Evolutionary conservation across 1,284 basidiomycete genomes (phyloP).

Genomic region (Rhodotorula sp.): DNA sequence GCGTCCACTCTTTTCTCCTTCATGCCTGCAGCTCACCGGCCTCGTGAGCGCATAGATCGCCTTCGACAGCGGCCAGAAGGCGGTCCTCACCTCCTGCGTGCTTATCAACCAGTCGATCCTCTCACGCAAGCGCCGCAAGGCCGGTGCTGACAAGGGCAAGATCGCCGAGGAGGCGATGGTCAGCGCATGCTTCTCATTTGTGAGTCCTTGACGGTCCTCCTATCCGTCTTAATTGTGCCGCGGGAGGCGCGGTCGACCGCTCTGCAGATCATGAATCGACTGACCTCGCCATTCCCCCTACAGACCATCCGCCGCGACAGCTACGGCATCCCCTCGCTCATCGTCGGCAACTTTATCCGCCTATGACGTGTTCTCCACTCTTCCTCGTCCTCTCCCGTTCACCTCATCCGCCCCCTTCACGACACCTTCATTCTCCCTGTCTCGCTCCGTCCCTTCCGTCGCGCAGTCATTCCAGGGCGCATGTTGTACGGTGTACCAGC

Average conservation of each 20-base stretch:
- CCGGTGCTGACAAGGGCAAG: slow-evolving; percentile 51
- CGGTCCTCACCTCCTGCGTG: slow-evolving; percentile 90
- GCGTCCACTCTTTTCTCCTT: background rate
- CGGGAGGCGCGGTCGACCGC: too few species aligned
- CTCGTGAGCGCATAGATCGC: slow-evolving; percentile 60
- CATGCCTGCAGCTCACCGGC: too few species aligned
- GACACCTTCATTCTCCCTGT: too few species aligned
- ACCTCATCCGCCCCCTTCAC: background rate
- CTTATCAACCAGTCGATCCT: slow-evolving; percentile 53
- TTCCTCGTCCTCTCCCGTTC: background rate
- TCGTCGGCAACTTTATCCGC: slow-evolving; percentile 36
- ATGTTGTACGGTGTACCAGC: too few species aligned
- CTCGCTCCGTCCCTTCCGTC: too few species aligned
- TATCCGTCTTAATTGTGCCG: too few species aligned
- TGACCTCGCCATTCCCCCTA: background rate
- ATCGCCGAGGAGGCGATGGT: slow-evolving; percentile 32
- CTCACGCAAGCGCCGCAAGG: slow-evolving; percentile 30
- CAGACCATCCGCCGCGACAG: slow-evolving; percentile 33
- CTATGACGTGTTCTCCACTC: background rate
- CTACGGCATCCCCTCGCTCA: slow-evolving; percentile 35
- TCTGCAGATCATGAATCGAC: too few species aligned
- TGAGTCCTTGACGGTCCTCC: too few species aligned
- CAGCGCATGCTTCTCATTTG: slow-evolving; percentile 29
- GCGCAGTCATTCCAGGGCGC: too few species aligned
- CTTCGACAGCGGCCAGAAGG: slow-evolving; percentile 77